Conservation (phyloP, 768 basidiomycete species). For the Terana coerulea region DNA sequence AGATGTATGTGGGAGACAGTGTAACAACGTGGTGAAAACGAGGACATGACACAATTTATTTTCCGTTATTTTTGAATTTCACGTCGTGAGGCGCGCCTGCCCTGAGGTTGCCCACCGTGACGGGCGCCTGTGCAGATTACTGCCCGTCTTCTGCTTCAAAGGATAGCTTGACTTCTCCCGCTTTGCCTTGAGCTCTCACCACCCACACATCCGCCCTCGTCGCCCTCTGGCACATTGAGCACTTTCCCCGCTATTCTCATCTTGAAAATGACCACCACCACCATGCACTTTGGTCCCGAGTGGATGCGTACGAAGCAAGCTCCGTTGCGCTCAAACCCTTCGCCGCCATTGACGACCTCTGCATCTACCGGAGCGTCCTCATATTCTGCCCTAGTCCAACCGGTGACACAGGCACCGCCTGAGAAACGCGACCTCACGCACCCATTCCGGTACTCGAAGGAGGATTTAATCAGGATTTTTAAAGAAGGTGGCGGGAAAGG, state of each 20-base stretch:
- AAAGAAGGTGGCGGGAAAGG: conserved; percentile 72
- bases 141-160: neutral
- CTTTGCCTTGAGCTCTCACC: neutral
- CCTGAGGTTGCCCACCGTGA: conserved; percentile 9
- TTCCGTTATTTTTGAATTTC: conserved; percentile 1
- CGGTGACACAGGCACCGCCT: conserved; percentile 42
- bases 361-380: conserved; percentile 52
- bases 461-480: conserved; percentile 80
- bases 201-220: neutral
- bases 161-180: conserved; percentile 8
- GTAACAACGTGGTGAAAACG: neutral
- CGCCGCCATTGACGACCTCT: conserved; percentile 43
- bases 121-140: conserved; percentile 5
- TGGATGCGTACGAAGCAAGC: conserved; percentile 87
- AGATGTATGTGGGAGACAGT: neutral
- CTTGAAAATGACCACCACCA: conserved; percentile 49
- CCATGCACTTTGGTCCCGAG: conserved; percentile 90
- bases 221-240: neutral
- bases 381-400: conserved; percentile 68
- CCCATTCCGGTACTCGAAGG: conserved; percentile 86
- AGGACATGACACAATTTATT: neutral
- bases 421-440: conserved; percentile 62
- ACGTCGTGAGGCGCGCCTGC: conserved; percentile 11
- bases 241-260: conserved; percentile 6
- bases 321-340: conserved; percentile 48